phyloP scores from a whole-genome alignment of 2,329 filamentous ascomycete genomes.

The Chrysosporium queenslandicum region DNA sequence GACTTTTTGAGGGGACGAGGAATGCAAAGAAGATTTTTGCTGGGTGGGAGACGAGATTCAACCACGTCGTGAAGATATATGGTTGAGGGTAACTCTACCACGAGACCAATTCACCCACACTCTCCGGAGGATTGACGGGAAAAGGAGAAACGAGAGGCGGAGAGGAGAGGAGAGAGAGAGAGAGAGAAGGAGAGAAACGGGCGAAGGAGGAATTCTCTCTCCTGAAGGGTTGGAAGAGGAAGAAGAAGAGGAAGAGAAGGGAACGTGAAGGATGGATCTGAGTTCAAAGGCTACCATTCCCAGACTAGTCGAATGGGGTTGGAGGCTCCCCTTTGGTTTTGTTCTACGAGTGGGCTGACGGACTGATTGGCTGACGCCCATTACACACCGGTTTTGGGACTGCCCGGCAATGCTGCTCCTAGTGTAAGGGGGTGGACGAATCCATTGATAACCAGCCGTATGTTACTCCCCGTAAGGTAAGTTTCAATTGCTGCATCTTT shows the following conservation, averaged over 20 bases:
- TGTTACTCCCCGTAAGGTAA: not conserved
- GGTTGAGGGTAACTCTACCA: conserved; percentile 8
- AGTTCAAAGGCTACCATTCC: conserved; percentile 22
- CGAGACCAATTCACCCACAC: conserved; percentile 13
- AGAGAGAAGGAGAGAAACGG: conserved; percentile 14
- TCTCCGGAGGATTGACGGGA: conserved; percentile 10
- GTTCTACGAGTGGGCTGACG: conserved; percentile 7
- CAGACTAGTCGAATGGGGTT: conserved; percentile 28
- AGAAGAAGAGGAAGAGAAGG: conserved; percentile 19
- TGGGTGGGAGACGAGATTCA: conserved; percentile 16
- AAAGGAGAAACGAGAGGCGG: conserved; percentile 20
- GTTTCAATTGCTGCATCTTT: not conserved
- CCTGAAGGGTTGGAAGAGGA: conserved; percentile 16
- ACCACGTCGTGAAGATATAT: conserved; percentile 9
- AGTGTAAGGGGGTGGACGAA: not conserved
- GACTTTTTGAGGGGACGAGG: not conserved
- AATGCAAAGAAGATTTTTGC: not conserved
- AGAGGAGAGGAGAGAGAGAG: conserved; percentile 16
- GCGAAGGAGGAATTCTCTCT: conserved; percentile 13
- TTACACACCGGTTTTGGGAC: conserved; percentile 12
- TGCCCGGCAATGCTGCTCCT: not conserved
- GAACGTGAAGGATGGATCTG: conserved; percentile 24
- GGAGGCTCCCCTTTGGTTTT: conserved; percentile 18
- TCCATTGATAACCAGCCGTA: not conserved
- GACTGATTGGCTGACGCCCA: conserved; percentile 16